Percentiles rank a stretch among this genome's conserved stretches.
These are phyloP conservation scores for Colletotrichum tofieldiae DNA, from an alignment of 2,329 filamentous ascomycete genomes.

Conservation along the genomic window DNA sequence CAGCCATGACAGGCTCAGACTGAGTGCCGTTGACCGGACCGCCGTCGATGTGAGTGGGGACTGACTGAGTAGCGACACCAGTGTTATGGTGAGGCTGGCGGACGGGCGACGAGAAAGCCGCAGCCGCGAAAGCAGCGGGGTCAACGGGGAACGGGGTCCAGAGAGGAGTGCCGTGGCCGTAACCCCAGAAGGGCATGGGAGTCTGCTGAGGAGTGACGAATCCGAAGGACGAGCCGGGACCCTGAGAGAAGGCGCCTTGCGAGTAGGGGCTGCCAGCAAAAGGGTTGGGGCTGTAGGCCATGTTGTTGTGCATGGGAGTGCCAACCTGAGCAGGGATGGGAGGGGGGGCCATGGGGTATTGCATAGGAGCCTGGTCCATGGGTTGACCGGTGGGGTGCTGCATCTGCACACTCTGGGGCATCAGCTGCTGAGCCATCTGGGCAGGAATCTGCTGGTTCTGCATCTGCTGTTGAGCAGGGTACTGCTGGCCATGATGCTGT, in stretches of 20 bases:
- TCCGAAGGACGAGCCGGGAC: conserved; percentile 29
- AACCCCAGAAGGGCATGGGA: conserved; percentile 37
- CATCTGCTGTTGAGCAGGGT: background rate
- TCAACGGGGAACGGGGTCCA: conserved; percentile 38
- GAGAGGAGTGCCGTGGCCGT: conserved; percentile 38
- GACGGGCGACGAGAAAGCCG: conserved; percentile 32
- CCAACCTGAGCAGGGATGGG: conserved; percentile 29
- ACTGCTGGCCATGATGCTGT: conserved; percentile 3
- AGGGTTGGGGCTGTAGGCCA: conserved; percentile 21
- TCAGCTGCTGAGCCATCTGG: conserved; percentile 17
- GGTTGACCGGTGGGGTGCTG: conserved; percentile 7
- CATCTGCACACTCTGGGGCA: conserved; percentile 17
- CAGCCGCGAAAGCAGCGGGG: conserved; percentile 24
- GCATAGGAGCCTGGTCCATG: conserved; percentile 24
- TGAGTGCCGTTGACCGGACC: conserved; percentile 29
- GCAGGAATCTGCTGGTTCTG: conserved; percentile 4
- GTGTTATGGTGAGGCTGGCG: background rate
- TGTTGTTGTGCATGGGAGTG: conserved; percentile 32
- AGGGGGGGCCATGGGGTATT: conserved; percentile 34
- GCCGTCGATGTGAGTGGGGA: background rate
- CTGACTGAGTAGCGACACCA: background rate
- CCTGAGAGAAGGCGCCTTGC: conserved; percentile 31
- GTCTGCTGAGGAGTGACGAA: conserved; percentile 39
- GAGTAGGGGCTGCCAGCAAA: conserved; percentile 24
- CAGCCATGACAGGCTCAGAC: conserved; percentile 36